These are phyloP conservation scores for Batrachochytrium dendrobatidis DNA, from an alignment of 371 early-diverging fungal genomes.

Conservation along the genomic window DNA sequence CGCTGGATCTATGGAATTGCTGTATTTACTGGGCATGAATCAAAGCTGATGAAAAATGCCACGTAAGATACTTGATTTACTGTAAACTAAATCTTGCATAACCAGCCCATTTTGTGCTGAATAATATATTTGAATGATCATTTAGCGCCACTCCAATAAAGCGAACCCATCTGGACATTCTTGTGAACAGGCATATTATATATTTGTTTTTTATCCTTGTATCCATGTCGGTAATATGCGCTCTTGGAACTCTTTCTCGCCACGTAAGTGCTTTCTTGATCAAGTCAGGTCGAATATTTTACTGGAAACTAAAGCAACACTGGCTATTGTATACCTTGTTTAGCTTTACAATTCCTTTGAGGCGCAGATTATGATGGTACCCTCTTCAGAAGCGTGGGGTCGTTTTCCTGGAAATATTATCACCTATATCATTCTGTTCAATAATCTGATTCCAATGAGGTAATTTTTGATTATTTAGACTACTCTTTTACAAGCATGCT, in stretches of 20 bases:
- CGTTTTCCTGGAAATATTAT: constrained; percentile 43
- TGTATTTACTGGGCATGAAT: constrained; percentile 73
- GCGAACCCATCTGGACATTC: constrained; percentile 56
- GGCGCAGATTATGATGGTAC: constrained; percentile 15
- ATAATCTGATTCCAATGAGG: constrained; percentile 68
- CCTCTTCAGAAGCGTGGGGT: constrained; percentile 9
- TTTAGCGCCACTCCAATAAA: constrained; percentile 63
- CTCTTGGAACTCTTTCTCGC: constrained; percentile 32
- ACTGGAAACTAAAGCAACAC: not conserved
- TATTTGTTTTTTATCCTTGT: constrained; percentile 83
- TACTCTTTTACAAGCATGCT: constrained; percentile 15
- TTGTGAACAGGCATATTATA: constrained; percentile 88
- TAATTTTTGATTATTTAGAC: constrained; percentile 10
- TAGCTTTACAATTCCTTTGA: constrained; percentile 16
- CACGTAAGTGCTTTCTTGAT: constrained; percentile 15
- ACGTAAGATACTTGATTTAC: constrained; percentile 10
- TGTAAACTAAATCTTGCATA: not conserved
- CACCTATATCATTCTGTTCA: constrained; percentile 68
- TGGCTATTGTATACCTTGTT: not conserved
- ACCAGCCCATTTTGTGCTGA: not conserved
- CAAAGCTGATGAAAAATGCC: constrained; percentile 66
- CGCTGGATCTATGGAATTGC: constrained; percentile 64
- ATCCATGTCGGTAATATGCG: constrained; percentile 75
- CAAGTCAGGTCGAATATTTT: not conserved
- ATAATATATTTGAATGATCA: constrained; percentile 2